Conservation (phyloP, 805 yeast species). For the Candida nitratophila region DNA sequence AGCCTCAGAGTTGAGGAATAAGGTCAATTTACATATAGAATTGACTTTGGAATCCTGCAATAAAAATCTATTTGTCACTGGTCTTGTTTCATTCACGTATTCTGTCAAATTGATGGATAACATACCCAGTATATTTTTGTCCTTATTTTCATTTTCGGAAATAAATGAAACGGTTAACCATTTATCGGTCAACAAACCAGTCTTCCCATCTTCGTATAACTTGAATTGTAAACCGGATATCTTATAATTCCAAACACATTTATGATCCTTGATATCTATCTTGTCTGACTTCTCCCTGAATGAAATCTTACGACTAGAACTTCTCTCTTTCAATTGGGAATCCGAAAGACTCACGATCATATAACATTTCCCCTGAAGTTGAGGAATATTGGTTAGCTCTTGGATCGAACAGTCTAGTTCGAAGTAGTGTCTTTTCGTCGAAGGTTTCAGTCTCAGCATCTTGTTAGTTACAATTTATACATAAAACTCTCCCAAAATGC, state of each 20-base stretch:
- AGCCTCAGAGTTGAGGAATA: slow-evolving; percentile 21
- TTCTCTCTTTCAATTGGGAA: slow-evolving; percentile 5
- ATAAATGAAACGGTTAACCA: slow-evolving; percentile 33
- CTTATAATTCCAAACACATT: slow-evolving; percentile 39
- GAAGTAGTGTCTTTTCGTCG: slow-evolving; percentile 32
- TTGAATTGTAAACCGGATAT: slow-evolving; percentile 26
- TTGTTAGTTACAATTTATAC: too few relatives aligned
- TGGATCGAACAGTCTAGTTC: slow-evolving; percentile 49
- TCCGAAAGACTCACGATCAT: slow-evolving; percentile 33
- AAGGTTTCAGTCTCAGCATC: not conserved
- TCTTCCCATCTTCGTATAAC: slow-evolving; percentile 32
- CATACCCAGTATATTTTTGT: slow-evolving; percentile 51
- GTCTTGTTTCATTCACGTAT: slow-evolving; percentile 49
- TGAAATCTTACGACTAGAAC: slow-evolving; percentile 6
- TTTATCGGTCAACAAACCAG: slow-evolving; percentile 35
- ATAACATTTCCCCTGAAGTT: slow-evolving; percentile 58
- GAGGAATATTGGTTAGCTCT: slow-evolving; percentile 82
- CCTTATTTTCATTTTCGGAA: slow-evolving; percentile 19
- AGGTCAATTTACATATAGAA: slow-evolving; percentile 59
- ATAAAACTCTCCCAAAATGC: too few relatives aligned
- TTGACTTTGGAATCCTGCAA: slow-evolving; percentile 77
- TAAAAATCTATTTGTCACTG: slow-evolving; percentile 54
- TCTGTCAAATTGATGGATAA: slow-evolving; percentile 67
- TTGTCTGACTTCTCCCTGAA: slow-evolving; percentile 33
- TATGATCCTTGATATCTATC: slow-evolving; percentile 42